Conservation (phyloP, 495 filamentous ascomycete species). For the Amphirosellinia nigrospora region DNA sequence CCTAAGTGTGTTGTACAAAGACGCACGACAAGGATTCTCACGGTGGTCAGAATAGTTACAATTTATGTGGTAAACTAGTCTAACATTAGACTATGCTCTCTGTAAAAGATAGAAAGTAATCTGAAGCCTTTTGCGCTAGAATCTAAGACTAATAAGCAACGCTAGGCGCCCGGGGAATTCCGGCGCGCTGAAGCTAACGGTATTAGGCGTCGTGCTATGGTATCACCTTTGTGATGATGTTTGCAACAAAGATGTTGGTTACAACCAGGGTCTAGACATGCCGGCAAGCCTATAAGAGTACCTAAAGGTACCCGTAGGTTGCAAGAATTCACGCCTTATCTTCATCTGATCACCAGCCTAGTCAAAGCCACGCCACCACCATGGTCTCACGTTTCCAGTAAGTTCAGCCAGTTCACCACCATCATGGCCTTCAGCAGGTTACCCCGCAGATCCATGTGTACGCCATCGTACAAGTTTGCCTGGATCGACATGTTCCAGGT, state of each 20-base stretch:
- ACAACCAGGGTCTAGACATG: neutral
- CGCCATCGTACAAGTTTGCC: constrained; percentile 58
- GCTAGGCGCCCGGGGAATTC: constrained; percentile 10
- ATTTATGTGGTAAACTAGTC: no score
- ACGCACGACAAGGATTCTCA: neutral
- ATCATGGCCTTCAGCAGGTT: constrained; percentile 63
- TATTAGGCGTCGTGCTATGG: neutral
- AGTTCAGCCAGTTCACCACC: constrained; percentile 60
- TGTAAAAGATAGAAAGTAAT: neutral
- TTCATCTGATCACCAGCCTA: neutral
- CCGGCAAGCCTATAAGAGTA: neutral
- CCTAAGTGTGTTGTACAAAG: neutral
- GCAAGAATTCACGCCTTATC: neutral
- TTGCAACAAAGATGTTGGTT: neutral
- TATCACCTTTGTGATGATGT: neutral
- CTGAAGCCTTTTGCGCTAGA: neutral
- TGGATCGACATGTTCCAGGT: constrained; percentile 64
- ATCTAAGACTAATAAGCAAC: neutral
- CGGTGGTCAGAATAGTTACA: neutral
- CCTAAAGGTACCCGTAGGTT: neutral
- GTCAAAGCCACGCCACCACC: neutral
- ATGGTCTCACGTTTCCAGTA: constrained; percentile 34
- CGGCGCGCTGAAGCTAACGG: neutral
- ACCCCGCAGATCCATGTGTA: constrained; percentile 59
- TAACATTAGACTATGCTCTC: neutral